Evolutionary conservation across 2,329 filamentous ascomycete species (phyloP).

Genomic region (Neofusicoccum umdonicola): DNA sequence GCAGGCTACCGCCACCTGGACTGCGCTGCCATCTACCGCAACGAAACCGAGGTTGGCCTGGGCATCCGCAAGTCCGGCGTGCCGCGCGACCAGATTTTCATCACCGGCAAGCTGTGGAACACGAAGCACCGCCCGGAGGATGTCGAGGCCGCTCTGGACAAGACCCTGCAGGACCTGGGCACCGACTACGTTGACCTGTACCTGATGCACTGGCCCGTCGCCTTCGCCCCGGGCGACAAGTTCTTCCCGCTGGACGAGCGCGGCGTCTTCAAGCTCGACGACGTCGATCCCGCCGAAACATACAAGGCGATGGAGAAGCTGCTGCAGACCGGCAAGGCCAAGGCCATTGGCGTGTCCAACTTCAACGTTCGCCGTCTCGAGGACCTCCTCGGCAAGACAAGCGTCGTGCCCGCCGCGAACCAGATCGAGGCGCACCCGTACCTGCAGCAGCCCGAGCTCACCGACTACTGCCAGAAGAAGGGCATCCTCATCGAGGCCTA

Average conservation of each 20-base stretch:
- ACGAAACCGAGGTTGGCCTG: slow-evolving; percentile 64
- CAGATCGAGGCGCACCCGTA: slow-evolving; percentile 71
- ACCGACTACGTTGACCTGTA: slow-evolving; percentile 34
- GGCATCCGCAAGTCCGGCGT: slow-evolving; percentile 64
- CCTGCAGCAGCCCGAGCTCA: slow-evolving; percentile 59
- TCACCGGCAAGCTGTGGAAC: slow-evolving; percentile 68
- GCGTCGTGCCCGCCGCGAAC: slow-evolving; percentile 65
- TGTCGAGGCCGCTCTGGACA: slow-evolving; percentile 42
- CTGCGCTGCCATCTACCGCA: slow-evolving; percentile 39
- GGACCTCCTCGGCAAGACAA: slow-evolving; percentile 56
- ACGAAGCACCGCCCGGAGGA: slow-evolving; percentile 43
- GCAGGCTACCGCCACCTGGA: slow-evolving; percentile 35
- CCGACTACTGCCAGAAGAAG: slow-evolving; percentile 53
- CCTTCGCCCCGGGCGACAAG: slow-evolving; percentile 51
- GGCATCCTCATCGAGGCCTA: slow-evolving; percentile 50
- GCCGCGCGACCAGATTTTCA: slow-evolving; percentile 63
- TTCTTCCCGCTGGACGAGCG: slow-evolving; percentile 34
- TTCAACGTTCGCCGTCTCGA: slow-evolving; percentile 48
- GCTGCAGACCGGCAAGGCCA: slow-evolving; percentile 22
- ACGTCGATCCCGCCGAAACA: slow-evolving; percentile 45
- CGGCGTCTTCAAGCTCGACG: slow-evolving; percentile 8
- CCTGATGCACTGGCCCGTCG: slow-evolving; percentile 56
- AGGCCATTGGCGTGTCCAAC: slow-evolving; percentile 50
- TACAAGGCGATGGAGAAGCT: slow-evolving; percentile 52
- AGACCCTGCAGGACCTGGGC: slow-evolving; percentile 32